A percentile compares a stretch with the other conserved stretches of the same genome.
phyloP scores from a whole-genome alignment of 805 yeast genomes.

The Sporopachydermia lactativora region DNA sequence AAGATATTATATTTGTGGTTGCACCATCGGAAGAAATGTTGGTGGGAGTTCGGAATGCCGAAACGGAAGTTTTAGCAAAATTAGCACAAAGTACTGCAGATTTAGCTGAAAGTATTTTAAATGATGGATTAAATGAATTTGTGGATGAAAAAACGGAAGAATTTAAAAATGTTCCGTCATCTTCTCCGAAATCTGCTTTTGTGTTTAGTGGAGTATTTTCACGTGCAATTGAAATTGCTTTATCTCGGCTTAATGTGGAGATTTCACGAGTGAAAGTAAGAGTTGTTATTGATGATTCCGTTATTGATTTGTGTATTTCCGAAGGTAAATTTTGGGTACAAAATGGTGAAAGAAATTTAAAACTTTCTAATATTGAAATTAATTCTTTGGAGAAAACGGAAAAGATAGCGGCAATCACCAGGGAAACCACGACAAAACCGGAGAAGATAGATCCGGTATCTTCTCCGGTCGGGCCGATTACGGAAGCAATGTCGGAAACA shows the following conservation, averaged over 20 bases:
- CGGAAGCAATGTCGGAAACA: slow-evolving; percentile 3
- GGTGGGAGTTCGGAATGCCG: slow-evolving; percentile 19
- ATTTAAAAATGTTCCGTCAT: slow-evolving; percentile 8
- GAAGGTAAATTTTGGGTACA: slow-evolving; percentile 23
- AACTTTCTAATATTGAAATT: slow-evolving; percentile 26
- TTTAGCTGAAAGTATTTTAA: slow-evolving; percentile 43
- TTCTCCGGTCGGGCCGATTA: background rate
- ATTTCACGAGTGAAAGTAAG: slow-evolving; percentile 32
- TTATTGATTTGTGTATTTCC: slow-evolving; percentile 21
- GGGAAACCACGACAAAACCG: slow-evolving; percentile 3
- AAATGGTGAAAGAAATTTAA: slow-evolving; percentile 32
- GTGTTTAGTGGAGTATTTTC: slow-evolving; percentile 43
- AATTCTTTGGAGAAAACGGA: slow-evolving; percentile 15
- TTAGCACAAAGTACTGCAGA: slow-evolving; percentile 65
- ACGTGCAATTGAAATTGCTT: slow-evolving; percentile 51
- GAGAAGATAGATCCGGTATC: slow-evolving; percentile 4
- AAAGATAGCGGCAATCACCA: slow-evolving; percentile 13
- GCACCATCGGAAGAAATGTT: slow-evolving; percentile 20
- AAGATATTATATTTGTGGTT: slow-evolving; percentile 37
- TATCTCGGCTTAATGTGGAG: slow-evolving; percentile 43
- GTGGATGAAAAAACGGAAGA: slow-evolving; percentile 16
- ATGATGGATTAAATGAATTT: slow-evolving; percentile 15
- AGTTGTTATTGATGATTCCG: slow-evolving; percentile 32
- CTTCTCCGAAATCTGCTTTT: background rate
- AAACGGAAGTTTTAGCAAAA: slow-evolving; percentile 16